These are phyloP conservation scores for Fragaria nilgerrensis DNA, from an alignment of 306 rosid genomes.

Conservation along the genomic window DNA sequence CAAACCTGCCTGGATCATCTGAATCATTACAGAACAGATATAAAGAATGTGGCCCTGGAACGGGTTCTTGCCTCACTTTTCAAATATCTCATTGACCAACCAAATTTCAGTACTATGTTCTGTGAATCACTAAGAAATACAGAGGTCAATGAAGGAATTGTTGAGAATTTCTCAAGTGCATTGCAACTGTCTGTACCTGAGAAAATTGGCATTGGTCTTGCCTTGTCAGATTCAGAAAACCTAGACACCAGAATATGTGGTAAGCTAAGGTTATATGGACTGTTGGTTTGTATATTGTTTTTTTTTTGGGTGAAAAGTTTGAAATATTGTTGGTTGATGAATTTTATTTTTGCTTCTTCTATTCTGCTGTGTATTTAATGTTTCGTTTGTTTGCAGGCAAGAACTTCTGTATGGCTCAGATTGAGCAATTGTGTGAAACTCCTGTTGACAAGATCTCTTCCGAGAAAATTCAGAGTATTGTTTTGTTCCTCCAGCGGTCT, in stretches of 20 bases:
- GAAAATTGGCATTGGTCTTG: conserved; percentile 76
- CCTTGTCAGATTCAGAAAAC: conserved; percentile 87
- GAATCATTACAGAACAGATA: conserved; percentile 43
- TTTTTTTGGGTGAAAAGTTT: not conserved
- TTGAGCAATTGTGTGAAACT: conserved; percentile 68
- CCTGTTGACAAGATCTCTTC: conserved; percentile 53
- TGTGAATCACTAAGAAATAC: conserved; percentile 64
- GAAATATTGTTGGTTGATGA: not conserved
- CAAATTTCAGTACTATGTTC: conserved; percentile 78
- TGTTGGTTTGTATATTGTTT: not conserved
- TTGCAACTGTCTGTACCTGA: conserved; percentile 65
- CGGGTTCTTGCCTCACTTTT: conserved; percentile 53
- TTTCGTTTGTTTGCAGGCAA: conserved; percentile 51
- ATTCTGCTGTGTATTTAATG: not conserved
- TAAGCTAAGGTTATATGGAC: conserved; percentile 32
- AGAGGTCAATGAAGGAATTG: conserved; percentile 63
- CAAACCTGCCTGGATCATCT: conserved; percentile 78
- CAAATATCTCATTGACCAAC: conserved; percentile 67
- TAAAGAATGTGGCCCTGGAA: conserved; percentile 45
- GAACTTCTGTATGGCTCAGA: conserved; percentile 78
- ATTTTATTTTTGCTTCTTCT: conserved; percentile 10
- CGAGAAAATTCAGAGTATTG: conserved; percentile 66
- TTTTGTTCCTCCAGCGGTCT: conserved; percentile 77
- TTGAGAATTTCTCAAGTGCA: conserved; percentile 56
- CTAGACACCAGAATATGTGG: conserved; percentile 65